phyloP scores from a whole-genome alignment of 2,329 filamentous ascomycete species.

The Boeremia lycopersici region DNA sequence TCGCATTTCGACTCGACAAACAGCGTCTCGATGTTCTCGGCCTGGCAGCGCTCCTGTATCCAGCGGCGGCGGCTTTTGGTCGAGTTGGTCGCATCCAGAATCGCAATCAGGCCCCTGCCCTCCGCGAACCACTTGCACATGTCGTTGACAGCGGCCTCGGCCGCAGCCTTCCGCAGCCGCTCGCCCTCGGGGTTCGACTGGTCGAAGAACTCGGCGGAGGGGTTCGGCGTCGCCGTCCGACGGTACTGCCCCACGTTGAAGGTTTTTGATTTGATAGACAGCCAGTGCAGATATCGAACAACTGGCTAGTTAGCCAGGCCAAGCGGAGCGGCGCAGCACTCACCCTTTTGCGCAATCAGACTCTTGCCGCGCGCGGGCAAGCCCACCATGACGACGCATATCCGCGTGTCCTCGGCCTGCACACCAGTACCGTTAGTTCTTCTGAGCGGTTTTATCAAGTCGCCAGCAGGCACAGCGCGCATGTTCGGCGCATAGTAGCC shows the following conservation, averaged over 20 bases:
- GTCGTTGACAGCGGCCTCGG: conserved; percentile 88
- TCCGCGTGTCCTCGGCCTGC: conserved; percentile 92
- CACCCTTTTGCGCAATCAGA: conserved; percentile 96
- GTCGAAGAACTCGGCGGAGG: conserved; percentile 94
- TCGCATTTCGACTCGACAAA: conserved; percentile 98
- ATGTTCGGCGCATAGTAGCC: conserved; percentile 48
- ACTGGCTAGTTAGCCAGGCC: conserved; percentile 37
- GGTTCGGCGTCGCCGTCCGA: conserved; percentile 85
- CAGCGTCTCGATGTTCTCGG: conserved; percentile 82
- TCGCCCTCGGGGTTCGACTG: conserved; percentile 89
- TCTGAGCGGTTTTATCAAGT: conserved; percentile 52
- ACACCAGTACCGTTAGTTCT: conserved; percentile 69
- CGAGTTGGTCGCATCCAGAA: conserved; percentile 95
- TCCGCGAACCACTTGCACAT: conserved; percentile 92
- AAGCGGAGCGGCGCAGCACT: conserved; percentile 22
- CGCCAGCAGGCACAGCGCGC: conserved; percentile 50
- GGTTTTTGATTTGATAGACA: conserved; percentile 88
- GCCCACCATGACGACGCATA: conserved; percentile 99
- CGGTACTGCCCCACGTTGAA: conserved; percentile 99
- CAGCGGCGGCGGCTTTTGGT: conserved; percentile 88
- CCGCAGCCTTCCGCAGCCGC: conserved; percentile 82
- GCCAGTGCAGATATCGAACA: conserved; percentile 88
- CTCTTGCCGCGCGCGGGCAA: conserved; percentile 95
- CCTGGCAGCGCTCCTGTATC: conserved; percentile 81
- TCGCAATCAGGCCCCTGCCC: conserved; percentile 81